Conservation (phyloP, 306 rosid genomes). For the Cucurbita maxima region DNA sequence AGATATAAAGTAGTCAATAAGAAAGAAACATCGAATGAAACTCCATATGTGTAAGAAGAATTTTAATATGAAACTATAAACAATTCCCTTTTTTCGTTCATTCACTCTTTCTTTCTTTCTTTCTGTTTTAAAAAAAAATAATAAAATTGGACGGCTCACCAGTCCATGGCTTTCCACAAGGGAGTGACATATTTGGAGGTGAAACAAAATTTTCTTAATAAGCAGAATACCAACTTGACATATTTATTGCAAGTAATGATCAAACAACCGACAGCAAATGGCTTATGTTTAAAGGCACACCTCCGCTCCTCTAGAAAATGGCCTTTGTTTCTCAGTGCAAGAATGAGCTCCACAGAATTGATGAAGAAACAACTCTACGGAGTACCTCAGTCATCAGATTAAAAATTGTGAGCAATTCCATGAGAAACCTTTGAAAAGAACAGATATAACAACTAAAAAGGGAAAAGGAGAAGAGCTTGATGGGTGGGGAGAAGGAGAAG, state of each 20-base stretch:
- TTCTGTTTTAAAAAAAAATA: neutral
- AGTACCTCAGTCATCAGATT: conserved; percentile 7
- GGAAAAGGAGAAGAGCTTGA: neutral
- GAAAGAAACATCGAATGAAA: neutral
- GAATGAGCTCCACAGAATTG: conserved; percentile 89
- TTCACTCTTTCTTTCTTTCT: neutral
- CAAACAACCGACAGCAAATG: neutral
- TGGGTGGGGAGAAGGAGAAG: neutral
- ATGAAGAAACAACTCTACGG: conserved; percentile 70
- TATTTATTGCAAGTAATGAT: neutral
- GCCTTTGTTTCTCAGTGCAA: conserved; percentile 70
- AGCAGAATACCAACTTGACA: neutral
- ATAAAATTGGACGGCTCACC: neutral
- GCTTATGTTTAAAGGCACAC: conserved; percentile 24
- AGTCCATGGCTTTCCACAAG: conserved; percentile 3
- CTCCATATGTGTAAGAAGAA: neutral
- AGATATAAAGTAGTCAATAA: neutral
- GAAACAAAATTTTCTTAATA: conserved; percentile 1
- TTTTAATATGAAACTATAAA: neutral
- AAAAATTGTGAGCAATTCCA: neutral
- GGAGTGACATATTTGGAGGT: conserved; percentile 2
- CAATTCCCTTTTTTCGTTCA: neutral
- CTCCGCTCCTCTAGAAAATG: conserved; percentile 78
- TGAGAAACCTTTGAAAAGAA: neutral
- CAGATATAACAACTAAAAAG: neutral